Evolutionary conservation across 2,329 filamentous ascomycete species (phyloP), one percentile per base, ranked within the genome.

Genomic region (Colletotrichum cereale): DNA sequence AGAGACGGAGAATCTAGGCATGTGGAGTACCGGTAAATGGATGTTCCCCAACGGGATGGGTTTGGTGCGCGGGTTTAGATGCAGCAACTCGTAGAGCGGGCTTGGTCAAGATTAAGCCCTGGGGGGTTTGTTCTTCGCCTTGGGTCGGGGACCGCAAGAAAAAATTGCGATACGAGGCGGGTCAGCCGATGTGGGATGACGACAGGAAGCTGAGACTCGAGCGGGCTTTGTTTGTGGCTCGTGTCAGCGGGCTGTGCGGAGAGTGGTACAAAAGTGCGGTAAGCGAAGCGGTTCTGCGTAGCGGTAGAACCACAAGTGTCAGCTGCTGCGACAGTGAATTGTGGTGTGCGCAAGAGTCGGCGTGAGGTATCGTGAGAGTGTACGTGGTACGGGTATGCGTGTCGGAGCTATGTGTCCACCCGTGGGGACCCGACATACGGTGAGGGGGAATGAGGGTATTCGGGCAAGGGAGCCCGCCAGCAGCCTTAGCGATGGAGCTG

Each of bases 1-100:
- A 73, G 85, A 82, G 78, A 87, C 86, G 73, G 87, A 86, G 80
- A 90, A 90, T 82, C 86, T 89, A 88, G 87, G 87, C 88, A 90
- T 90, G 80, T 85, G 85, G 83, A 81, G 78, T 73, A 77, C 76
- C 73, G 78, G 74, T 62, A 73, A 73, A 74, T 65, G 75, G 53
- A 60, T 40, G 53, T 40, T 73, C 63, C 68, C 65, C 38, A 40
- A 21, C 21, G 58, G 69, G 53, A 64, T 58, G 57, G 56, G 58
- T 58, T 53, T 60, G 60, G n/a, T 56, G 53, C 58, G 65, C 53
- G 47, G 52, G 16, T 52, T 38, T 62, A 67, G 44, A 62, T 57
- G 65, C 65, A 53, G 53, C 40, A 52, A 42, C 44, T 52, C 38
- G 61, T 55, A 38, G 21, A 58, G 44, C 21, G 42, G 29, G 31